Conservation (phyloP, 257 asterid genomes). For the Ehretia macrophylla region DNA sequence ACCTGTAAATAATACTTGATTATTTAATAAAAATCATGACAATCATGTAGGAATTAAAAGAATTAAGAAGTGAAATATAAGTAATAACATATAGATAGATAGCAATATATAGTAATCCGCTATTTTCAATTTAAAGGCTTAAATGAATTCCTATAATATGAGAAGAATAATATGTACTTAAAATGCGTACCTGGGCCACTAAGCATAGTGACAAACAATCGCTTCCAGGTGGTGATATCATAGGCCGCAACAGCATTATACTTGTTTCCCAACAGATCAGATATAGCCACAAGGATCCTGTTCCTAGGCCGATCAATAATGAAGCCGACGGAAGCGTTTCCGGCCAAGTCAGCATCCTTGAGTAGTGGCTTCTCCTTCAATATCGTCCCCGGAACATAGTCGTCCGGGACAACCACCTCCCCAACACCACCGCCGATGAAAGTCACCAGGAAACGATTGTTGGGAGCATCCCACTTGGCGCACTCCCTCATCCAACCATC, state of each 20-base stretch:
- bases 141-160: too few relatives aligned
- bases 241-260: constrained; percentile 81
- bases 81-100: too few relatives aligned
- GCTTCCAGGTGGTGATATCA: constrained; percentile 70
- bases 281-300: constrained; percentile 57
- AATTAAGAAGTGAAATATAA: too few relatives aligned
- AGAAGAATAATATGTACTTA: too few relatives aligned
- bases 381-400: constrained; percentile 6
- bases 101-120: too few relatives aligned
- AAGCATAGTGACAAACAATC: constrained; percentile 69
- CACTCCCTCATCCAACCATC: constrained; percentile 82
- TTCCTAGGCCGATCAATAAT: constrained; percentile 78
- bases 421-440: constrained; percentile 85
- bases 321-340: constrained; percentile 76
- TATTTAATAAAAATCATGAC: too few relatives aligned
- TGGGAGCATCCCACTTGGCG: constrained; percentile 71
- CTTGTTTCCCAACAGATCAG: constrained; percentile 59
- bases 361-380: constrained; percentile 62
- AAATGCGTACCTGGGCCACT: constrained; percentile 63
- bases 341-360: constrained; percentile 49
- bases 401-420: constrained; percentile 38
- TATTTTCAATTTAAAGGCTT: too few relatives aligned
- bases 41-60: too few relatives aligned
- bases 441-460: constrained; percentile 74
- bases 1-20: too few relatives aligned